A percentile compares a stretch with the other conserved stretches of the same genome.
Conservation (phyloP, 2,329 filamentous ascomycete species). For the Fusarium papillatum region DNA sequence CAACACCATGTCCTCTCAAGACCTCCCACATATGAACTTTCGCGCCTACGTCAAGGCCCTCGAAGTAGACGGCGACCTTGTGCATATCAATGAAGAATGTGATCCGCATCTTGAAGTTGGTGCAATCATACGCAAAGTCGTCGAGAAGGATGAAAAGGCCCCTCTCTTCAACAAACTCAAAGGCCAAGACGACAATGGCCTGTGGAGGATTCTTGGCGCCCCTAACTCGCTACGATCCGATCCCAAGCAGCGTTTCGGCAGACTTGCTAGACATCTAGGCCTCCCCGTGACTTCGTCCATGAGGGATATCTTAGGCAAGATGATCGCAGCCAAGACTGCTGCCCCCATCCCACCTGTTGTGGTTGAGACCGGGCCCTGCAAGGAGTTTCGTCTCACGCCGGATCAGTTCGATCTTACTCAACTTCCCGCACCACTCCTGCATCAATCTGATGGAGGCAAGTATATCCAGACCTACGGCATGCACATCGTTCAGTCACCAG, state of each 20-base stretch:
- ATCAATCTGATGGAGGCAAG: conserved; percentile 61
- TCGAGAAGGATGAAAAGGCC: conserved; percentile 60
- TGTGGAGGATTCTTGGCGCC: conserved; percentile 61
- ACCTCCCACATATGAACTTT: conserved; percentile 43
- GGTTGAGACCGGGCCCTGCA: conserved; percentile 44
- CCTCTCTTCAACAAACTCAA: conserved; percentile 66
- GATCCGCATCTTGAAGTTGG: conserved; percentile 61
- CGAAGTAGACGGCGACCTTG: conserved; percentile 55
- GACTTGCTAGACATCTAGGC: conserved; percentile 57
- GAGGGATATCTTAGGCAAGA: conserved; percentile 55
- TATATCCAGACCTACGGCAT: conserved; percentile 67
- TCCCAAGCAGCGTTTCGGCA: conserved; percentile 51
- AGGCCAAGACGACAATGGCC: conserved; percentile 54
- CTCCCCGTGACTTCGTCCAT: conserved; percentile 47
- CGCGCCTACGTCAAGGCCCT: conserved; percentile 27
- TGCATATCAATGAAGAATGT: conserved; percentile 57
- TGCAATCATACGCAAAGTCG: conserved; percentile 61
- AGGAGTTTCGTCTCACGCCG: conserved; percentile 24
- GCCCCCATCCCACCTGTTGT: conserved; percentile 48
- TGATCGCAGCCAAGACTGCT: conserved; percentile 51
- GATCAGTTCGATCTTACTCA: conserved; percentile 48
- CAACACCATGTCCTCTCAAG: conserved; percentile 20
- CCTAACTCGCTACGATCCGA: conserved; percentile 49
- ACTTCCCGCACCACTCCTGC: conserved; percentile 57
- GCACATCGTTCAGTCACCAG: conserved; percentile 60